Base-by-base conservation (phyloP, 371 early-diverging fungal species). In the Lichtheimia hyalospora region DNA sequence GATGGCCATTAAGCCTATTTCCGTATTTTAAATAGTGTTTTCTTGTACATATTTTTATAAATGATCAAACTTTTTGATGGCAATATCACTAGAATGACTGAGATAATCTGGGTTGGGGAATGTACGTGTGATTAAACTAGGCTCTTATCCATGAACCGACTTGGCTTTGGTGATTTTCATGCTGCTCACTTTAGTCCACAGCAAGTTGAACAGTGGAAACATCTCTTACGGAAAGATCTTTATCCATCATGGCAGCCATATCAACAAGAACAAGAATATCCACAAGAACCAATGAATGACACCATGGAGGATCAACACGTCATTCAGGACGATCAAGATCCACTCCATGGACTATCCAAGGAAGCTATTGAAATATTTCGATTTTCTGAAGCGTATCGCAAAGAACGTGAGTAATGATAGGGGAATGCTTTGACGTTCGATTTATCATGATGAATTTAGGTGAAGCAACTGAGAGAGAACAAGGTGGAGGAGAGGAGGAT, bases 291-390 rank as follows among this genome's bases (percentile, higher is more conserved):
- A 1, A 21, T 8, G n/a, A 15, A 53, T 15, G 40, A 18, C 7
- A 27, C n/a, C 3, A 53, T 20, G 24, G 15, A 51, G 15, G 25
- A 15, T 6, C 2, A 51, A 52, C 39, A 13, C 14, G 57, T 39
- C 28, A 15, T 15, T 13, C 52, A 52, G 42, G 16, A 60, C 40
- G 54, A 54, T 2, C 44, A 58, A 50, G 27, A 18, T 5, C 23
- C 5, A 3, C 18, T 2, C 28, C 34, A 18, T 5, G n/a, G 39
- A 24, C 54, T 74, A 6, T 68, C 70, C 15, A 58, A 70, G 49
- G 74, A 77, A 53, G 70, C 70, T 2, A 69, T 74, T 49, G 77
- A 67, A 20, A 74, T 77, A 27, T 72, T 77, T 49, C 20, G 55
- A n/a, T 74, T 74, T 40, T 77, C 77, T 23, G 77, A 74, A 56